Evolutionary conservation across 2,329 filamentous ascomycete species (phyloP), one percentile per base, ranked within the genome.

Genomic region (Amylocarpus encephaloides): DNA sequence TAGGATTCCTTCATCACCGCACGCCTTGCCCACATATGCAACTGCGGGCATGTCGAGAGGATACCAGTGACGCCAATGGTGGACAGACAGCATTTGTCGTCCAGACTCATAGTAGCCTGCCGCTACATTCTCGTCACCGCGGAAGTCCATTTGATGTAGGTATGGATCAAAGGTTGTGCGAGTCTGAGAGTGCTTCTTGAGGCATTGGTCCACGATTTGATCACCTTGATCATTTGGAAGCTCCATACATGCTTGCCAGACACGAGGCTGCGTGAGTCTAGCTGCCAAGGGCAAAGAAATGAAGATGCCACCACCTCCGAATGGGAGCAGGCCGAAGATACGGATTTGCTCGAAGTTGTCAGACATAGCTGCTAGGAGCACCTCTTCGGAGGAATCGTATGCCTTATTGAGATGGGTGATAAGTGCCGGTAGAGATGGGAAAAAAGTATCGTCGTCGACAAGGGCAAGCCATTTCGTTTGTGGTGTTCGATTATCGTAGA

Each of bases 1-100:
- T 35, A 74, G 61, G 4, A 74, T 57, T 29, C 71, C 55, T 46
- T 62, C 59, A 13, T 59, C 51, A 0, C 62, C 62, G 36, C 59
- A 61, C 0, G 49, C 60, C 32, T 52, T 52, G 10, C 46, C 44
- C 0, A 62, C 55, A 6, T 49, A 47, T 2, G 50, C 49, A 0
- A 54, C 49, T 1, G 36, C 36, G 0, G 55, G 49, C 9, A 62
- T 52, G 29, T 62, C 48, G 15, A 63, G 49, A 16, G 56, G 12
- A 35, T 53, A 61, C 59, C 59, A 63, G 6, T 44, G 50, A 5
- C 55, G 53, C 59, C 59, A 64, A 38, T 64, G 62, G 39, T 64
- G 62, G 3, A 62, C 16, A 0, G 57, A 59, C 1, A 64, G 52
- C 51, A 58, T 52, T 12, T 51, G 39, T 5, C 60, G 46, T 2